These are phyloP conservation scores for Sordariomycetes sp. DNA, from an alignment of 2,329 filamentous ascomycete genomes.

Conservation along the genomic window DNA sequence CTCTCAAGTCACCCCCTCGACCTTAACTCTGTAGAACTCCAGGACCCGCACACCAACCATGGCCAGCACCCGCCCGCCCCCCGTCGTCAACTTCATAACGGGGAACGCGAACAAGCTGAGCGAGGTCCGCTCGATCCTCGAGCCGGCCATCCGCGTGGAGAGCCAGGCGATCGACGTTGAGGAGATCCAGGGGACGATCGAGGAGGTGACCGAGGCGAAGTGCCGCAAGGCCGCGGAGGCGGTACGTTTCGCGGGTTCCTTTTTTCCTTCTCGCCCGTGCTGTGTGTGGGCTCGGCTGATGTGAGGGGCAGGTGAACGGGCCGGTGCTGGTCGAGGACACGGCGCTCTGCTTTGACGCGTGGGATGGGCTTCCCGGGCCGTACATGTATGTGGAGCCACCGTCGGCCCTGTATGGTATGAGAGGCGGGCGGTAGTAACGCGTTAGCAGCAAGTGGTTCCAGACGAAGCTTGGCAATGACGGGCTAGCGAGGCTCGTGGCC, in stretches of 20 bases:
- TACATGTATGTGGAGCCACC: slow-evolving; percentile 67
- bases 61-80: slow-evolving; percentile 3
- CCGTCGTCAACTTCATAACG: slow-evolving; percentile 79
- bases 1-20: not conserved
- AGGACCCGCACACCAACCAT: not conserved
- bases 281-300: not conserved
- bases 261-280: not conserved
- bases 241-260: slow-evolving; percentile 37
- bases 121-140: slow-evolving; percentile 82
- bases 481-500: slow-evolving; percentile 81
- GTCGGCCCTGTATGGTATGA: not conserved
- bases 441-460: slow-evolving; percentile 82
- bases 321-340: slow-evolving; percentile 96
- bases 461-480: slow-evolving; percentile 66
- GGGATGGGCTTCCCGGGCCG: slow-evolving; percentile 84
- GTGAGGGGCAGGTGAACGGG: slow-evolving; percentile 55
- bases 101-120: slow-evolving; percentile 89
- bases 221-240: slow-evolving; percentile 69
- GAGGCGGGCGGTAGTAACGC: not conserved
- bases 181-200: slow-evolving; percentile 85
- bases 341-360: slow-evolving; percentile 81
- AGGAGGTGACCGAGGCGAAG: slow-evolving; percentile 86
- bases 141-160: slow-evolving; percentile 59
- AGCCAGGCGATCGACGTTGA: slow-evolving; percentile 70
- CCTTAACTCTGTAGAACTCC: too few species aligned